These are phyloP conservation scores for Isabelozyma gotoi DNA, from an alignment of 805 yeast genomes.

Conservation along the genomic window DNA sequence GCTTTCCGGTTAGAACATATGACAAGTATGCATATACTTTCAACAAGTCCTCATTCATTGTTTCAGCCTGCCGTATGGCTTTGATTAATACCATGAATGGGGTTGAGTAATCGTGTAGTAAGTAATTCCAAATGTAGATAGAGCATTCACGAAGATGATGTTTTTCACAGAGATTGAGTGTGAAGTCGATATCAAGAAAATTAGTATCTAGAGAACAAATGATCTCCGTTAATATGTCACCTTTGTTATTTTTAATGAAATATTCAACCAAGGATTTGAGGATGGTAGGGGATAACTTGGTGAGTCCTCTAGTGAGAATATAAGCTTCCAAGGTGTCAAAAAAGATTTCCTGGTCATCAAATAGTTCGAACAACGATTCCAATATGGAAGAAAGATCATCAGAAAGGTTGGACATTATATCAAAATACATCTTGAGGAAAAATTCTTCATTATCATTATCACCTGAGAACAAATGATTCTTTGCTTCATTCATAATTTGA, in stretches of 20 bases:
- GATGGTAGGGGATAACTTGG: constrained; percentile 58
- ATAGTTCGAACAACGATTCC: constrained; percentile 22
- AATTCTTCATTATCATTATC: constrained; percentile 14
- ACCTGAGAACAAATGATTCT: constrained; percentile 39
- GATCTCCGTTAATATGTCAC: constrained; percentile 59
- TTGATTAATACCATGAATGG: constrained; percentile 59
- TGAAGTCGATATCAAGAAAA: constrained; percentile 74
- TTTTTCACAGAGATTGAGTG: constrained; percentile 59
- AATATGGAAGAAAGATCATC: constrained; percentile 12
- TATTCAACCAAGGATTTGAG: constrained; percentile 60
- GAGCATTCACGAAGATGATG: constrained; percentile 60
- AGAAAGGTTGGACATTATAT: constrained; percentile 9
- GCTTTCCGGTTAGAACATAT: constrained; percentile 71
- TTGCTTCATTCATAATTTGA: constrained; percentile 54
- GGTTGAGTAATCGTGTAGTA: constrained; percentile 67
- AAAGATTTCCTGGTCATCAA: constrained; percentile 36
- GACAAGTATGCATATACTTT: constrained; percentile 53
- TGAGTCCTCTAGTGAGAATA: constrained; percentile 47
- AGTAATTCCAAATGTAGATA: constrained; percentile 68
- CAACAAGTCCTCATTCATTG: constrained; percentile 5
- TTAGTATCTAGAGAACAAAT: constrained; percentile 67
- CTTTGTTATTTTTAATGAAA: constrained; percentile 40
- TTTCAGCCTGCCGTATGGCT: constrained; percentile 3
- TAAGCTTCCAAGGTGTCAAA: constrained; percentile 54
- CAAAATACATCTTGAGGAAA: constrained; percentile 14